Percentiles rank a stretch among this genome's conserved stretches.
phyloP scores from a whole-genome alignment of 2,329 filamentous ascomycete species.

The Aspergillus ruber region DNA sequence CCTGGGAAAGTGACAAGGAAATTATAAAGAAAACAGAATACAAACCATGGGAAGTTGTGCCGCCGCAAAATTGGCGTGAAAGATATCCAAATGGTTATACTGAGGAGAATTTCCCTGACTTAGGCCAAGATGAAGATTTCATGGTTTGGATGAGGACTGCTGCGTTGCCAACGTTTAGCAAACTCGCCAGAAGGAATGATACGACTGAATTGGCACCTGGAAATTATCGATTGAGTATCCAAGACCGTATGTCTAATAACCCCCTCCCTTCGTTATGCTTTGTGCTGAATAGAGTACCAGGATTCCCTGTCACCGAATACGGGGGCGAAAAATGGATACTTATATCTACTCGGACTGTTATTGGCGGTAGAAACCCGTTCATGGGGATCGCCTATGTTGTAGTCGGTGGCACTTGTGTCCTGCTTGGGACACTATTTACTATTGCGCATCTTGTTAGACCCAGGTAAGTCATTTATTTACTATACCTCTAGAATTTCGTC shows the following conservation, averaged over 20 bases:
- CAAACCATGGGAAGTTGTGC: constrained; percentile 58
- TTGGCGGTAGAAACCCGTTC: constrained; percentile 93
- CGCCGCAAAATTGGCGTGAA: constrained; percentile 77
- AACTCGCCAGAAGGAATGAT: constrained; percentile 81
- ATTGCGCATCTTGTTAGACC: constrained; percentile 86
- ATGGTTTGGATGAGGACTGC: constrained; percentile 99
- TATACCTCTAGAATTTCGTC: not conserved
- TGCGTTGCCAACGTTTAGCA: constrained; percentile 88
- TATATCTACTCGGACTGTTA: constrained; percentile 81
- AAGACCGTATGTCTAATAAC: constrained; percentile 59
- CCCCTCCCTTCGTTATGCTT: not conserved
- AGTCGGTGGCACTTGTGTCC: constrained; percentile 84
- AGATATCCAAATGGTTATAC: constrained; percentile 68
- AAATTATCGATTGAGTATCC: constrained; percentile 68
- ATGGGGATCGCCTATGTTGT: constrained; percentile 94
- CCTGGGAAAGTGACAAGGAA: constrained; percentile 76
- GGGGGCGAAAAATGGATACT: constrained; percentile 85
- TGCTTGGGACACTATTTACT: constrained; percentile 83
- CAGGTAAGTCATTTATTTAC: constrained; percentile 50
- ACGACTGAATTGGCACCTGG: constrained; percentile 60
- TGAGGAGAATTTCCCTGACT: constrained; percentile 58
- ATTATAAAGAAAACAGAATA: constrained; percentile 70
- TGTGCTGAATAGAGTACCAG: constrained; percentile 42
- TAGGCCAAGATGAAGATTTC: constrained; percentile 73
- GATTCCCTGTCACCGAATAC: constrained; percentile 72